These are phyloP conservation scores for Candida qinlingensis DNA, from an alignment of 805 yeast genomes.

Conservation along the genomic window DNA sequence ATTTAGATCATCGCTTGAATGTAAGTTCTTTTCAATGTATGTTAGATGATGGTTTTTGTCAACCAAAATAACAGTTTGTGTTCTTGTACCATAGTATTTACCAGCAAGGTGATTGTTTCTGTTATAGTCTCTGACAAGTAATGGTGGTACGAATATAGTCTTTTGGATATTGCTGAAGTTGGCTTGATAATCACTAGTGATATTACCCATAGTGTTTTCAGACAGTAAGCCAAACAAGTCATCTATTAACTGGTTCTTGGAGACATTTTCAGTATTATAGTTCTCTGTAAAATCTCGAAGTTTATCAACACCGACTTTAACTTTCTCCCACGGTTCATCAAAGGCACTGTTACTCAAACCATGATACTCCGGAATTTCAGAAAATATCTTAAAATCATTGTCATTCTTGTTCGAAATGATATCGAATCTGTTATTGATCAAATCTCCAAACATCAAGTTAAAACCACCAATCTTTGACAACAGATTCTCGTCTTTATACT, in stretches of 20 bases:
- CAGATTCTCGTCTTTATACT: constrained; percentile 16
- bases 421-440: constrained; percentile 25
- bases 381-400: constrained; percentile 27
- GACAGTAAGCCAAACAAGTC: constrained; percentile 53
- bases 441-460: constrained; percentile 34
- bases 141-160: constrained; percentile 71
- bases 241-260: constrained; percentile 40
- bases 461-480: constrained; percentile 25
- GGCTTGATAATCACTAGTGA: constrained; percentile 26
- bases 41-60: constrained; percentile 45
- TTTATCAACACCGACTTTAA: constrained; percentile 44
- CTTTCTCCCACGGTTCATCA: constrained; percentile 73
- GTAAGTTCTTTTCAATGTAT: constrained; percentile 59
- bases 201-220: constrained; percentile 31
- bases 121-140: constrained; percentile 31
- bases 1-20: constrained; percentile 37
- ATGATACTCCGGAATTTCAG: constrained; percentile 31
- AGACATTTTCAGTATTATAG: constrained; percentile 17
- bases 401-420: constrained; percentile 25
- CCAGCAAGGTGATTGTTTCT: constrained; percentile 38
- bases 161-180: constrained; percentile 42
- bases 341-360: constrained; percentile 68
- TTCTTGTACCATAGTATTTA: constrained; percentile 75
- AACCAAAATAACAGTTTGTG: constrained; percentile 72
- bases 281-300: constrained; percentile 30